A percentile compares a stretch with the other conserved stretches of the same genome.
These are phyloP conservation scores for Pleurotus tuber-regium DNA, from an alignment of 768 basidiomycete genomes.

Conservation along the genomic window DNA sequence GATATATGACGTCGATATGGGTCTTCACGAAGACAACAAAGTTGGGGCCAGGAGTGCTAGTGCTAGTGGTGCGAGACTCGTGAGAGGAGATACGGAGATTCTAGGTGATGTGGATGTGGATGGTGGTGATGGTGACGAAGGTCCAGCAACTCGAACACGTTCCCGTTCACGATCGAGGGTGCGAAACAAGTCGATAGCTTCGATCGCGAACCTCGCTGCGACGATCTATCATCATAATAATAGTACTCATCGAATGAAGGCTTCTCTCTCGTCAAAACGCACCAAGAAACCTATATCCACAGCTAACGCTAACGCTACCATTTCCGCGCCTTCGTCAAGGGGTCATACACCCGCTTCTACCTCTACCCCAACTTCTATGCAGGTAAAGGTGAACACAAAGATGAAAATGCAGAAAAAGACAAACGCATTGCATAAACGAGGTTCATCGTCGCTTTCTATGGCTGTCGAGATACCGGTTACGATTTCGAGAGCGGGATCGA, in stretches of 20 bases:
- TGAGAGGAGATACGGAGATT: no score
- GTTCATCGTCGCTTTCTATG: neutral
- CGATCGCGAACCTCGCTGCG: constrained; percentile 1
- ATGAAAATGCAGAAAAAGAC: neutral
- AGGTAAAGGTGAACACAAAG: no score
- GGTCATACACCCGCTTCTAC: constrained; percentile 2
- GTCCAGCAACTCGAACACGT: constrained; percentile 1
- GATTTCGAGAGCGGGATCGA: no score
- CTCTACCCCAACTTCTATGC: no score
- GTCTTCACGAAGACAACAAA: no score
- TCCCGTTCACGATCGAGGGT: constrained; percentile 6
- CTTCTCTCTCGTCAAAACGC: neutral
- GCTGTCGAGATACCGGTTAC: constrained; percentile 1
- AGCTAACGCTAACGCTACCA: no score
- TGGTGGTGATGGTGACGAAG: neutral
- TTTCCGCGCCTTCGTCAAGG: neutral
- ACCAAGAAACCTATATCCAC: neutral
- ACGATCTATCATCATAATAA: no score
- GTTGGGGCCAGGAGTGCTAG: no score
- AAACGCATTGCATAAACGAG: neutral
- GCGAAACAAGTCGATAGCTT: neutral
- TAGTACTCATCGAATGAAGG: no score
- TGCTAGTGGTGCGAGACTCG: no score
- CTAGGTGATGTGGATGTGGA: no score
- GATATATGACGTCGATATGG: no score